Evolutionary conservation across 495 filamentous ascomycete species (phyloP), one percentile per base, ranked within the genome.

Genomic region (Talaromyces liani): DNA sequence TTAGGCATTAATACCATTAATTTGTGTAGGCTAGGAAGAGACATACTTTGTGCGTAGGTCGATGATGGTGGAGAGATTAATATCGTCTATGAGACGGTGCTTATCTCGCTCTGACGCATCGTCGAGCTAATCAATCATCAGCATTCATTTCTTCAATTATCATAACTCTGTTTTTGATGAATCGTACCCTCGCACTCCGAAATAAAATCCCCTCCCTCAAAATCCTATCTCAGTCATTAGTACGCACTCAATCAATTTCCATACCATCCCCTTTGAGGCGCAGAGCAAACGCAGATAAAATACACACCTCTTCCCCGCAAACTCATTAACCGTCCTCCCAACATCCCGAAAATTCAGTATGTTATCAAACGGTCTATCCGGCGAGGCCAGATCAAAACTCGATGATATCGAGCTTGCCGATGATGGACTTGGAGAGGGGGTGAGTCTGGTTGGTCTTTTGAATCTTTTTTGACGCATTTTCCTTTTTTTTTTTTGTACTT

Each of bases 271-370:
- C 4, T 27, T 27, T 16, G 20, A 56, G 12, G 9, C 33, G 33
- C 8, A 9, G 27, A 56, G 7, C 10, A 27, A 20, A 53, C 22
- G 20, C 12, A 39, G 27, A 27, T 27, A 27, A 5, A 39, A 33
- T 24, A 65, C 79, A 68, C 75, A 88, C 87, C 79, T 78, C 53
- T 74, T 71, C 3, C 81, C 81, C 20, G 80, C 67, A 49, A 81
- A 79, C 24, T 78, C 71, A 63, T 94, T 94, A 63, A 93, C 78
- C 12, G 85, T 86, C 61, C 80, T 76, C n/a, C 87, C 91, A 62
- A 94, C 88, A 80, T 95, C 91, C 39, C 92, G 86, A 73, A 95
- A 93, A 71, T 95, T 94, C 71, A 90, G 78, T 64, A 93, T 84
- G 47, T 80, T 85, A 59, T 88, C 79, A 65, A 92, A 87, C 1